phyloP scores from a whole-genome alignment of 2,329 filamentous ascomycete genomes.

The Pleoardoris graminearum region DNA sequence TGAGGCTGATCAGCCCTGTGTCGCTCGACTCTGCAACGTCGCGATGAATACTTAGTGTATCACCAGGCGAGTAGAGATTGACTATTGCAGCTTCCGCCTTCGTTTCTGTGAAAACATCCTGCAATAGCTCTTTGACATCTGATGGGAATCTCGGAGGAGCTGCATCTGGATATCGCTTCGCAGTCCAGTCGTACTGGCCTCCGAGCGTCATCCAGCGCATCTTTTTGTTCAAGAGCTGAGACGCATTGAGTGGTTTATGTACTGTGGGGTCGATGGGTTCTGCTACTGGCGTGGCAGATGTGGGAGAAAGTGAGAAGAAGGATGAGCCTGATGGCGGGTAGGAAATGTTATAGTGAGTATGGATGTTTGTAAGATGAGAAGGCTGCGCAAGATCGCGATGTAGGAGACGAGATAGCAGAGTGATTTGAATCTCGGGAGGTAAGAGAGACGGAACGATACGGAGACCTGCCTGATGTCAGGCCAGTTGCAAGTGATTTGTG shows the following conservation, averaged over 20 bases:
- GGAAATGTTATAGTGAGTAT: slow-evolving; percentile 74
- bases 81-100: slow-evolving; percentile 87
- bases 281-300: slow-evolving; percentile 27
- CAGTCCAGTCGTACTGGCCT: slow-evolving; percentile 95
- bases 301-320: slow-evolving; percentile 55
- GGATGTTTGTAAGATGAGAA: slow-evolving; percentile 84
- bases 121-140: slow-evolving; percentile 71
- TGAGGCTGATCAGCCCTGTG: slow-evolving; percentile 79
- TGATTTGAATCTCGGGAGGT: slow-evolving; percentile 67
- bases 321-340: slow-evolving; percentile 58
- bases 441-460: slow-evolving; percentile 76
- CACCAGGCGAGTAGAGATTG: slow-evolving; percentile 88
- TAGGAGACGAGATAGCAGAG: slow-evolving; percentile 72
- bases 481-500: neutral
- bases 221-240: slow-evolving; percentile 74
- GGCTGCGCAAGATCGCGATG: slow-evolving; percentile 76
- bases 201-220: slow-evolving; percentile 94
- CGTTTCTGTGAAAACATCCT: slow-evolving; percentile 74
- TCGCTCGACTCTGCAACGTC: slow-evolving; percentile 88
- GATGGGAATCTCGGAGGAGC: slow-evolving; percentile 71
- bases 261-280: slow-evolving; percentile 69
- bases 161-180: slow-evolving; percentile 75
- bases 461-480: slow-evolving; percentile 63
- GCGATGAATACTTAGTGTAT: slow-evolving; percentile 89
- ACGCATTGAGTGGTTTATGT: slow-evolving; percentile 74